Percentiles rank a stretch among this genome's conserved stretches.
phyloP scores from a whole-genome alignment of 2,329 filamentous ascomycete species.

The Fusarium oligoseptatum region DNA sequence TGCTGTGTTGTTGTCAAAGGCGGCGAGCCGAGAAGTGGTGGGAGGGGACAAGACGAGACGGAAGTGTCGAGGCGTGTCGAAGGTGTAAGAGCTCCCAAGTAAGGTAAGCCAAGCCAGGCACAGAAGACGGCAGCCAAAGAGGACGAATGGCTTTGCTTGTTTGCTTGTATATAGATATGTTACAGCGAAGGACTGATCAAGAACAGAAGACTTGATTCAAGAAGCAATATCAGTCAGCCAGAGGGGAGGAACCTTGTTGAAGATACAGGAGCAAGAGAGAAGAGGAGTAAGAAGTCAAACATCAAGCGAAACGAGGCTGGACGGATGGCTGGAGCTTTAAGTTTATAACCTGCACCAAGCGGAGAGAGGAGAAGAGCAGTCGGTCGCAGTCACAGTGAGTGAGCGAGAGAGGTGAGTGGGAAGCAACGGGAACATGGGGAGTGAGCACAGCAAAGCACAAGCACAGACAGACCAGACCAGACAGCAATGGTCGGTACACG shows the following conservation, averaged over 20 bases:
- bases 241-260: conserved; percentile 8
- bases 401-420: conserved; percentile 14
- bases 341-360: conserved; percentile 40
- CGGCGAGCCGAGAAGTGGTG: conserved; percentile 1
- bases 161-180: neutral
- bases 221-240: neutral
- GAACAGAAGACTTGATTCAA: neutral
- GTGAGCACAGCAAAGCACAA: conserved; percentile 7
- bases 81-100: neutral
- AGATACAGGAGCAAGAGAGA: conserved; percentile 4
- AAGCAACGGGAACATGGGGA: conserved; percentile 31
- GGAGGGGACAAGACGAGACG: neutral
- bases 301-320: conserved; percentile 33
- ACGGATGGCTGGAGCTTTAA: conserved; percentile 41
- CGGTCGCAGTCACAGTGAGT: neutral
- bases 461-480: neutral
- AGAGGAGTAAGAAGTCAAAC: conserved; percentile 27
- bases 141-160: neutral
- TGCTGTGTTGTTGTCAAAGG: conserved; percentile 26
- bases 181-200: conserved; percentile 14
- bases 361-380: conserved; percentile 12
- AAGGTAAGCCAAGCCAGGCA: neutral
- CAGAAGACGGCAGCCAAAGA: conserved; percentile 1
- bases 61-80: neutral
- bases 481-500: neutral